Conservation (phyloP, 2,329 filamentous ascomycete species). For the Aspergillus versicolor region DNA sequence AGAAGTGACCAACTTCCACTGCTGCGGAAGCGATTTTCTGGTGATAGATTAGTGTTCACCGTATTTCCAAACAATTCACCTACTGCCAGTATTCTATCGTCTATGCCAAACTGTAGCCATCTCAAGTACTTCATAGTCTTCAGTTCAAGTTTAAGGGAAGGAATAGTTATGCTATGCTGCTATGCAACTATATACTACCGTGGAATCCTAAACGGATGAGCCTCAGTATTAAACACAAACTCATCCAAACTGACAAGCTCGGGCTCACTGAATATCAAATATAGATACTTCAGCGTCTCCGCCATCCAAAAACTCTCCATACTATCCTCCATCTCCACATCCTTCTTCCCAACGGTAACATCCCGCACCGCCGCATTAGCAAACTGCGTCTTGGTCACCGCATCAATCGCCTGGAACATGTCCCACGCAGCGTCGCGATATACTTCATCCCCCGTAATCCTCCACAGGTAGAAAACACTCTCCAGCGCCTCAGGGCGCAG, state of each 20-base stretch:
- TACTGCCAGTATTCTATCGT: too few relatives aligned
- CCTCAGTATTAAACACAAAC: constrained; percentile 23
- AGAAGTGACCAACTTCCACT: too few relatives aligned
- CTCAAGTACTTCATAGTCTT: too few relatives aligned
- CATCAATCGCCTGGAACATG: constrained; percentile 44
- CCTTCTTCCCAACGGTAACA: constrained; percentile 21
- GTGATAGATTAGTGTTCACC: too few relatives aligned
- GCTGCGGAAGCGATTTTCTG: too few relatives aligned
- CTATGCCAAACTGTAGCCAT: too few relatives aligned
- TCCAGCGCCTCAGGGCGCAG: constrained; percentile 54
- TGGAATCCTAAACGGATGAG: constrained; percentile 7
- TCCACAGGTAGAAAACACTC: constrained; percentile 56
- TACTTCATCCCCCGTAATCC: constrained; percentile 53
- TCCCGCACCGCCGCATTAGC: constrained; percentile 40
- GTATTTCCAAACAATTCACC: too few relatives aligned
- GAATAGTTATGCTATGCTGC: too few relatives aligned
- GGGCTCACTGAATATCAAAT: constrained; percentile 33
- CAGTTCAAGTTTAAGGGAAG: too few relatives aligned
- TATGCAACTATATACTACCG: neutral
- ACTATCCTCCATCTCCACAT: constrained; percentile 22
- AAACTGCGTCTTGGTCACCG: constrained; percentile 34
- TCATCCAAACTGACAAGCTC: constrained; percentile 33
- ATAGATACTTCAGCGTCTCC: constrained; percentile 40
- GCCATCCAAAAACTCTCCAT: constrained; percentile 41
- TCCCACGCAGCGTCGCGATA: constrained; percentile 43